Evolutionary conservation across 2,329 filamentous ascomycete species (phyloP).

Genomic region (Ophiostoma sp.): DNA sequence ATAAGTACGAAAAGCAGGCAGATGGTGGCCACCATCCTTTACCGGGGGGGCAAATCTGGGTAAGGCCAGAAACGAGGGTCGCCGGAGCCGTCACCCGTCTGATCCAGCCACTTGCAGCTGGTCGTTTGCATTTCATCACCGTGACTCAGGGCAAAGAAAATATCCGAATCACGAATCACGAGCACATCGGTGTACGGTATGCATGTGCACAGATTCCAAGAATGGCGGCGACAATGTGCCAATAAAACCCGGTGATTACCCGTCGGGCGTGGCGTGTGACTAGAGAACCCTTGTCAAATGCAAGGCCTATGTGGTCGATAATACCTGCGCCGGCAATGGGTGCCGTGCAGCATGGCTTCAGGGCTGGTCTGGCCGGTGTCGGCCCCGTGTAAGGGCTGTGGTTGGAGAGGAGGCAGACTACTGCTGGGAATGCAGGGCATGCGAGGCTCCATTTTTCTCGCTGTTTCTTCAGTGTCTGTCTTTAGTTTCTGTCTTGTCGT

Average conservation of each 20-base stretch:
- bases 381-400: not conserved
- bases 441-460: not conserved
- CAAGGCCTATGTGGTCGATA: no score
- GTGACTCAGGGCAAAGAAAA: no score
- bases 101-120: no score
- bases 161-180: no score
- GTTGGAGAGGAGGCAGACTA: not conserved
- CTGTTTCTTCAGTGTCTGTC: not conserved
- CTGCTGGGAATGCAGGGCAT: not conserved
- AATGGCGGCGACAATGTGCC: not conserved
- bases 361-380: not conserved
- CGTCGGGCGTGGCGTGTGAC: not conserved
- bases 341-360: not conserved
- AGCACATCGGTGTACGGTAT: not conserved
- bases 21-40: not conserved
- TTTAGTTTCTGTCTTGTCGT: not conserved
- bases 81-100: no score
- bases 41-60: not conserved
- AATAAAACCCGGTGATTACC: not conserved
- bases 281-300: not conserved
- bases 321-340: not conserved
- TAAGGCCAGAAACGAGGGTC: not conserved
- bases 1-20: not conserved
- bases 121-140: no score
- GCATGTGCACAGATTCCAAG: not conserved